Conservation (phyloP, 163 green algal species). For the Trebouxia gelatinosa region DNA sequence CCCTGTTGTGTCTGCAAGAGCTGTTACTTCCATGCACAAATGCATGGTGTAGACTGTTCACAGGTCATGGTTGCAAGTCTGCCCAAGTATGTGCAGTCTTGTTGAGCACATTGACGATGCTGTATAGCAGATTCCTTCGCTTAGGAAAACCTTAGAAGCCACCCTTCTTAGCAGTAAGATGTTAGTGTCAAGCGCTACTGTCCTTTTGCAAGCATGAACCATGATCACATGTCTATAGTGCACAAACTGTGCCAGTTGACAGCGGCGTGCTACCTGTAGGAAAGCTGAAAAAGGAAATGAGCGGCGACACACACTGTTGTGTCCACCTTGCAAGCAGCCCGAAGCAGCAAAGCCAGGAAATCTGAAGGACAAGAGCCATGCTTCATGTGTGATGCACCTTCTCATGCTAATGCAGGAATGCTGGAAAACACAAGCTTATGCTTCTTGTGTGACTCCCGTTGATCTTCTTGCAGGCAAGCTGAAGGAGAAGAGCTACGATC, state of each 20-base stretch:
- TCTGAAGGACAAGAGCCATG: not conserved
- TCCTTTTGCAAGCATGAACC: too few relatives aligned
- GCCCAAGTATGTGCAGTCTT: not conserved
- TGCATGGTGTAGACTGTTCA: not conserved
- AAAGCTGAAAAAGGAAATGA: too few relatives aligned
- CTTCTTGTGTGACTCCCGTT: not conserved
- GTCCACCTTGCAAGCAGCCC: too few relatives aligned
- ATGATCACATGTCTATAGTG: too few relatives aligned
- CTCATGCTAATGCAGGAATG: not conserved
- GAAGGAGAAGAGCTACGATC: conserved; percentile 90
- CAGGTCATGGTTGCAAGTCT: not conserved
- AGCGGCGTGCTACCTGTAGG: too few relatives aligned
- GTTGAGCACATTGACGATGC: not conserved
- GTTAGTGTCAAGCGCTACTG: too few relatives aligned
- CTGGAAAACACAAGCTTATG: not conserved
- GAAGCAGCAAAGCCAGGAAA: too few relatives aligned
- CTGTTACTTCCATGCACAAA: not conserved
- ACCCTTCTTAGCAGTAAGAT: too few relatives aligned
- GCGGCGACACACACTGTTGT: too few relatives aligned
- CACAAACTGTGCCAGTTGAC: too few relatives aligned
- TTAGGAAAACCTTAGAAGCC: not conserved
- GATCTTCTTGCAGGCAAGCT: conserved; percentile 42
- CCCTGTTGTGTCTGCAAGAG: not conserved
- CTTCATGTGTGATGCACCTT: not conserved
- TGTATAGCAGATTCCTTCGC: not conserved